Base-by-base conservation (phyloP, 2,329 filamentous ascomycete species). In the Blastomyces emzantsi region DNA sequence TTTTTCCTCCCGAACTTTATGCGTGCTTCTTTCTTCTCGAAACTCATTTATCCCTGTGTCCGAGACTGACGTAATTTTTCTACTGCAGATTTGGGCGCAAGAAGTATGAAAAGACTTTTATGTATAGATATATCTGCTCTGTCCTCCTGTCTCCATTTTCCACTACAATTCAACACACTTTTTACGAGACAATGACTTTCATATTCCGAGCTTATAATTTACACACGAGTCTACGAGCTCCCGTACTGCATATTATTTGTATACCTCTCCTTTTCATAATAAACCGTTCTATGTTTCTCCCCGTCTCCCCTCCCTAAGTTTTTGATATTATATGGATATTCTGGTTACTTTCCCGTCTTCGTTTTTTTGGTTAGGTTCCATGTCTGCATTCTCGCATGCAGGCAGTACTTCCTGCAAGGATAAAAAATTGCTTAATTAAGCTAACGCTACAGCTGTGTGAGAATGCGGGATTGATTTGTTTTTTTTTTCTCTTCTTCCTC, bases 71-170 rank as follows among this genome's bases (percentile, higher is more conserved):
- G 41, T 55, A 28, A 1, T 65, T 33, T 47, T 25, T n/a, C 52
- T 13, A 5, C 19, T 47, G 52, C 52, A 69, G 67, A 68, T 69
- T 43, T 69, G 67, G 67, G 66, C 66, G 13, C 66, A 69, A 62
- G 65, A 68, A 54, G 61, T 60, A 36, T 63, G 43, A 63, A 63
- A 45, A 15, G 3, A 15, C 15, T 28, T 45, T 39, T 30, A 36
- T n/a, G 33, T 45, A 39, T 19, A 36, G 11, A n/a, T 54, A 28
- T 54, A 33, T 55, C 19, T 8, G 15, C 3, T 43, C 30, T 59
- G 19, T 8, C 25, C n/a, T 22, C 33, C 17, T 15, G 25, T 2
- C 17, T 25, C 11, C 11, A 22, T 22, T 17, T 47, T 43, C 49
- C 45, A 15, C 11, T 33, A 15, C 28, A 47, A 22, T 33, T 30